Conservation (phyloP, 768 basidiomycete species). For the Pisolithus sp. region DNA sequence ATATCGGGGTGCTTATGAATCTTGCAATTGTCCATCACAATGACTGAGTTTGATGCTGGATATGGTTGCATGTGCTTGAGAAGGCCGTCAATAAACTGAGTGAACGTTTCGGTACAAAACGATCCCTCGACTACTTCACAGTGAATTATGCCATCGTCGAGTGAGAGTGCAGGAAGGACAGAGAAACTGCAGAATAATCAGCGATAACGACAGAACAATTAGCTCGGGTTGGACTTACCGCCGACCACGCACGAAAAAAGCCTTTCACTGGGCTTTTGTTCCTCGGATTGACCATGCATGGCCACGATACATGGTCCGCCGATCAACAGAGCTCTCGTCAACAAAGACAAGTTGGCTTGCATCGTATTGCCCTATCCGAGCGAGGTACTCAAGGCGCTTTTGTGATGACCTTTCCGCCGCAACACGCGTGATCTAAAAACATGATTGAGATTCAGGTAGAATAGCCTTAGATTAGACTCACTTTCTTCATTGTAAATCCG, state of each 20-base stretch:
- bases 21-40: slow-evolving; percentile 34
- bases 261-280: slow-evolving; percentile 9
- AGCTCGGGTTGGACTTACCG: not conserved
- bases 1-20: slow-evolving; percentile 29
- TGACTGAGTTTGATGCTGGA: slow-evolving; percentile 28
- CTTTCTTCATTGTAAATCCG: too few relatives aligned
- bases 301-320: slow-evolving; percentile 12
- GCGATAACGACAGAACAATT: slow-evolving; percentile 10
- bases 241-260: slow-evolving; percentile 12
- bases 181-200: too few relatives aligned
- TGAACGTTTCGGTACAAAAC: too few relatives aligned
- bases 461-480: not conserved
- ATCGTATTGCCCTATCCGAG: not conserved
- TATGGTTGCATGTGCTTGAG: slow-evolving; percentile 29
- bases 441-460: not conserved
- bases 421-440: slow-evolving; percentile 1
- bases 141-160: too few relatives aligned
- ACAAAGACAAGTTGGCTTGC: slow-evolving; percentile 14
- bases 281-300: slow-evolving; percentile 19
- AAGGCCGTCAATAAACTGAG: slow-evolving; percentile 3
- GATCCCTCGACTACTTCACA: too few relatives aligned
- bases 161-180: too few relatives aligned
- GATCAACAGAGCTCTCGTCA: slow-evolving; percentile 20
- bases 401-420: not conserved
- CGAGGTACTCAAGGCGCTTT: not conserved